Base-by-base conservation (phyloP, 2,329 filamentous ascomycete genomes). In the Dendryphion nanum region DNA sequence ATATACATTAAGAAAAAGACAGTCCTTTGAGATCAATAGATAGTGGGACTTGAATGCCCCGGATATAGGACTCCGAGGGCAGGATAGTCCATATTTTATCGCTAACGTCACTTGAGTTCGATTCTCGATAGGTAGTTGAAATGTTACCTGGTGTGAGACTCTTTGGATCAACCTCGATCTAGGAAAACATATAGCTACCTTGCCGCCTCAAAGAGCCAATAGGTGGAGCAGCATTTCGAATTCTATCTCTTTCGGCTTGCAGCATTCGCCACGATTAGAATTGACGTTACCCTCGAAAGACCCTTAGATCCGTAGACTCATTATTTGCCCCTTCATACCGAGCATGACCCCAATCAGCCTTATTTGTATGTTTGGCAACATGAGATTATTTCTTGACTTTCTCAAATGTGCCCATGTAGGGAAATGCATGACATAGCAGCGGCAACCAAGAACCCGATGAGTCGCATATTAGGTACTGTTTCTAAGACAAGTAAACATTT, bases 1-100 rank as follows among this genome's bases (percentile, higher is more conserved):
- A 42, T 61, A 67, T 1, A 68, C 57, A 41, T 63, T 64, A 12
- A 67, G 40, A 30, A 66, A 68, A 4, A 68, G 44, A 35, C 64
- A 68, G 33, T 68, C 64, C 38, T 69, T 58, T n/a, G 30, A 37
- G 23, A 8, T 26, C 10, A n/a, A n/a, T n/a, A 26, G n/a, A 8
- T 10, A 3, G 23, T n/a, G 10, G 23, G n/a, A 10, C 10, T n/a
- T n/a, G n/a, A 10, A 26, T 26, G 10, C 23, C 10, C n/a, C n/a
- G 43, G 42, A 17, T 35, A 21, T 19, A 15, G 17, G 28, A 13
- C 34, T 42, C 32, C 56, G 53, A 17, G 48, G 46, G 32, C 55
- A 57, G 3, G 13, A 13, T 1, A 52, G 39, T 3, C 37, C 48
- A 28, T 47, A 53, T 2, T 29, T 17, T 1, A 42, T 38, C 4